Conservation (phyloP, 1,284 basidiomycete species). For the Amylostereum areolatum region DNA sequence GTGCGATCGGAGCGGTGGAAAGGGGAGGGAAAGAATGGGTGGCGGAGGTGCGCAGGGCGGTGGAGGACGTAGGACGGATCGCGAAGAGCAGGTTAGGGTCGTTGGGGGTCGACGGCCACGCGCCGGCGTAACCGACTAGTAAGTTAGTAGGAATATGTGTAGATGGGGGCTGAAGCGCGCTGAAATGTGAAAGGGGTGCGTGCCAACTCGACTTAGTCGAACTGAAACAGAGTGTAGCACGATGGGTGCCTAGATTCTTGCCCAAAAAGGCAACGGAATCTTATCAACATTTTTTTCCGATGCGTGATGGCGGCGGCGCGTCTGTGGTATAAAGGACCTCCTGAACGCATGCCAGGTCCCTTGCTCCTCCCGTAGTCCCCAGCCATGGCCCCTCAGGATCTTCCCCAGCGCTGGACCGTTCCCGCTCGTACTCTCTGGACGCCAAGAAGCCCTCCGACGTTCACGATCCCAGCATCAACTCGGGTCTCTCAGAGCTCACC, state of each 20-base stretch:
- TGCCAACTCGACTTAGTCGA: no score
- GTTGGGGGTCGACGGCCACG: slow-evolving; percentile 28
- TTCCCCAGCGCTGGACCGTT: no score
- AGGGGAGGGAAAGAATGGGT: slow-evolving; percentile 43
- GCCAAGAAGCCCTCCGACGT: not conserved
- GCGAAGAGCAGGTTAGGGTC: slow-evolving; percentile 58
- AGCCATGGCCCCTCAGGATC: no score
- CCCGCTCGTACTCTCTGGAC: not conserved
- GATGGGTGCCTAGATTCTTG: slow-evolving; percentile 8
- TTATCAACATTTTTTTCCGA: slow-evolving; percentile 3
- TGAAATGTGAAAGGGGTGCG: no score
- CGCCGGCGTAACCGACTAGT: not conserved
- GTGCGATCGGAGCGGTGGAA: slow-evolving; percentile 28
- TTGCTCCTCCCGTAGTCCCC: no score
- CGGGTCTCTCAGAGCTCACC: no score
- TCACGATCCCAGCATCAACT: no score
- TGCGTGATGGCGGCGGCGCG: no score
- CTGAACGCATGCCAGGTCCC: no score
- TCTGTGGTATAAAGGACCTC: no score
- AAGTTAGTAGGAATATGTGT: not conserved
- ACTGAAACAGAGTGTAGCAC: no score
- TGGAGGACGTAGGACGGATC: slow-evolving; percentile 71
- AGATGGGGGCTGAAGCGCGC: no score
- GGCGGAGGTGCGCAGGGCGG: slow-evolving; percentile 62
- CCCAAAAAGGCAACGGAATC: not conserved